Conservation (phyloP, 2,329 filamentous ascomycete species). For the Microcyclospora pomicola region DNA sequence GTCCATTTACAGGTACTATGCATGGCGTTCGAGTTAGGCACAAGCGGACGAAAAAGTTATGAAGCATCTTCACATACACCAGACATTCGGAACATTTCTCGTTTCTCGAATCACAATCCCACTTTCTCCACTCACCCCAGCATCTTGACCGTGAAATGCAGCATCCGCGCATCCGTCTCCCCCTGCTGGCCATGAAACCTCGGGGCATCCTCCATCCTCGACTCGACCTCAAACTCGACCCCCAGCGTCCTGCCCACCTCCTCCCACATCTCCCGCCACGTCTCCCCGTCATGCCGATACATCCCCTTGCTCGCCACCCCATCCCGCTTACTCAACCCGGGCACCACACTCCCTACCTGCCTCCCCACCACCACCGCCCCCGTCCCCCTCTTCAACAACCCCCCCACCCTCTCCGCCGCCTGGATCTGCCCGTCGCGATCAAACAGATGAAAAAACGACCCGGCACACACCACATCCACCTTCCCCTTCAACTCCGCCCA, state of each 20-base stretch:
- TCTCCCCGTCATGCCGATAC: conserved; percentile 26
- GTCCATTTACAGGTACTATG: too few species aligned
- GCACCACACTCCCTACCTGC: conserved; percentile 22
- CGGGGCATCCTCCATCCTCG: conserved; percentile 10
- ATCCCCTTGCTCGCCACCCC: conserved; percentile 9
- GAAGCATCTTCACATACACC: too few species aligned
- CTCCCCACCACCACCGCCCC: conserved; percentile 27
- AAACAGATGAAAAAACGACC: conserved; percentile 33
- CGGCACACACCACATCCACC: conserved; percentile 30
- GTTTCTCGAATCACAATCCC: too few species aligned
- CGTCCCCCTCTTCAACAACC: conserved; percentile 21
- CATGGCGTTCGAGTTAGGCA: too few species aligned
- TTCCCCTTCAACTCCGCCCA: conserved; percentile 25
- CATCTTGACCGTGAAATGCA: conserved; percentile 6
- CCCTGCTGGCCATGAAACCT: neutral
- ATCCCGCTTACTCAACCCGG: conserved; percentile 10
- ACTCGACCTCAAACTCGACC: conserved; percentile 23
- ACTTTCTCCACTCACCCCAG: conserved; percentile 1
- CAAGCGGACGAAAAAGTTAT: too few species aligned
- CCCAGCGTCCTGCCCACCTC: conserved; percentile 26
- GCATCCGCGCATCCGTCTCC: neutral
- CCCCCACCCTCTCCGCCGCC: conserved; percentile 20
- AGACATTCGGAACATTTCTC: too few species aligned
- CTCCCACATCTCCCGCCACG: conserved; percentile 26
- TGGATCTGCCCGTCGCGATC: conserved; percentile 26